Conservation (phyloP, 2,329 filamentous ascomycete species). For the Acrodontium crateriforme region DNA sequence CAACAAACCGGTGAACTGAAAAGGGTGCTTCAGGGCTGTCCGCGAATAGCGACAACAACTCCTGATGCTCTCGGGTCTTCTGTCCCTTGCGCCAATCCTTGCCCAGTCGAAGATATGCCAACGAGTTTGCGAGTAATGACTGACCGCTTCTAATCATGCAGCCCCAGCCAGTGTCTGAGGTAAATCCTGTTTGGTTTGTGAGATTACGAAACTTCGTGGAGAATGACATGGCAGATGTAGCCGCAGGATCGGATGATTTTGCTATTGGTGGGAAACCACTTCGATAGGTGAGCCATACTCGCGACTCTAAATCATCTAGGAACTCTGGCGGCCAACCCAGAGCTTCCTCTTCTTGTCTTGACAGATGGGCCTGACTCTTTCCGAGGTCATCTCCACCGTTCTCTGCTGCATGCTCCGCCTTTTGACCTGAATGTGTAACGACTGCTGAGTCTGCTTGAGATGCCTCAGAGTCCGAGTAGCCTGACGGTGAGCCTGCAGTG, state of each 20-base stretch:
- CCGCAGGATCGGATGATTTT: constrained; percentile 61
- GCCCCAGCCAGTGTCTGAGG: constrained; percentile 90
- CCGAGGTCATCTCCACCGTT: constrained; percentile 12
- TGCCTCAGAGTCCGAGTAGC: constrained; percentile 15
- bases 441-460: constrained; percentile 22
- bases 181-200: constrained; percentile 67
- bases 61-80: constrained; percentile 45
- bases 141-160: constrained; percentile 98
- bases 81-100: constrained; percentile 68
- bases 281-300: constrained; percentile 92
- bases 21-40: constrained; percentile 78
- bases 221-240: constrained; percentile 59
- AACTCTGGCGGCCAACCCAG: constrained; percentile 71
- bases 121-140: constrained; percentile 76
- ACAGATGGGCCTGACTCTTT: constrained; percentile 16
- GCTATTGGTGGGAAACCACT: constrained; percentile 74
- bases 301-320: constrained; percentile 82
- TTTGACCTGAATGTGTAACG: constrained; percentile 12
- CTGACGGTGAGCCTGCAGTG: constrained; percentile 12
- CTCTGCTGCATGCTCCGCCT: constrained; percentile 7
- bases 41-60: constrained; percentile 68
- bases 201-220: constrained; percentile 73
- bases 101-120: constrained; percentile 59
- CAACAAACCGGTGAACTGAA: constrained; percentile 88
- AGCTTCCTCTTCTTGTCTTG: constrained; percentile 21